phyloP scores from a whole-genome alignment of 208 protist genomes.

The Giardia duodenalis region DNA sequence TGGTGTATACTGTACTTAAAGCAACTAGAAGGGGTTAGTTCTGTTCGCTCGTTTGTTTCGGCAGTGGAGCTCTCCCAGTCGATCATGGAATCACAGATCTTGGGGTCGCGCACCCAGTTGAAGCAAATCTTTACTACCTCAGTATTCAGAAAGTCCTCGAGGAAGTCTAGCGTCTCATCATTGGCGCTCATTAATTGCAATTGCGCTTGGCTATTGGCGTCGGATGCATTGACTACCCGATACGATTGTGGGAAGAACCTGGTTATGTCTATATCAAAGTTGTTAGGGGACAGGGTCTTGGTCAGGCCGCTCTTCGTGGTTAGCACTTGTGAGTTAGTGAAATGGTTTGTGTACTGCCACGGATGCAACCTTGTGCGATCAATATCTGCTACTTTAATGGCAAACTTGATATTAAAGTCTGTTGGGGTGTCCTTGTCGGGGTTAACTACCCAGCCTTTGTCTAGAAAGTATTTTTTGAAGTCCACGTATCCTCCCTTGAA shows the following conservation, averaged over 20 bases:
- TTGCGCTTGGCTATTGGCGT: not conserved
- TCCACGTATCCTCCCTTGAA: not conserved
- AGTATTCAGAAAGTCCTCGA: not conserved
- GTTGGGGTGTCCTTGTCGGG: not conserved
- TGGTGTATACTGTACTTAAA: not conserved
- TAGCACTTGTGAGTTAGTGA: not conserved
- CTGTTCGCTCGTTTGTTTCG: not conserved
- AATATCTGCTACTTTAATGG: not conserved
- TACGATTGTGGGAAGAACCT: not conserved
- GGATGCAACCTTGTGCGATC: not conserved
- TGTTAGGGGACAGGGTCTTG: not conserved
- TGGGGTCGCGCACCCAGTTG: not conserved
- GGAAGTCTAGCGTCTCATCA: not conserved
- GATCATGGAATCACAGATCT: not conserved
- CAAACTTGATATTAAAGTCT: not conserved
- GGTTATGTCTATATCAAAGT: not conserved
- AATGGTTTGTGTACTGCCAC: constrained; percentile 5
- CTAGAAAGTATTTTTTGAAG: not conserved
- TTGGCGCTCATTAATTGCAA: not conserved
- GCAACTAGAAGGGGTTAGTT: not conserved
- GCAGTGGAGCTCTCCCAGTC: not conserved
- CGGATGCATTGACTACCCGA: not conserved
- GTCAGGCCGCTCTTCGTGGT: not conserved
- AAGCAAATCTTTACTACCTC: not conserved
- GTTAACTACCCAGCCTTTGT: not conserved